Percentiles rank a stretch among this genome's conserved stretches.
phyloP scores from a whole-genome alignment of 345 rosid species.

The Murraya paniculata region DNA sequence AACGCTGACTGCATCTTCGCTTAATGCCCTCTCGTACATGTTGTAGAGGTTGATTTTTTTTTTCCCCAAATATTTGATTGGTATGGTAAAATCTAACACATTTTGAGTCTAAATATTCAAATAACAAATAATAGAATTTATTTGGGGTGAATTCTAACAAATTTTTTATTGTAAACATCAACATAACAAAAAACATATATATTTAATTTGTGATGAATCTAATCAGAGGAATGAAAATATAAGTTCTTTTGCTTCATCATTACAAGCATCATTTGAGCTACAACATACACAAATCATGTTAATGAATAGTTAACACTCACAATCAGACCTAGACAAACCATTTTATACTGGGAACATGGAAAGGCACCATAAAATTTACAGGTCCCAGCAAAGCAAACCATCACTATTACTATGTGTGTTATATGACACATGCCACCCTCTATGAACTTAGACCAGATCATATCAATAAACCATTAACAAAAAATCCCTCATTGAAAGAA shows the following conservation, averaged over 20 bases:
- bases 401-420: background rate
- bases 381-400: slow-evolving; percentile 27
- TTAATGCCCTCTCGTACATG: no score
- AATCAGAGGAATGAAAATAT: background rate
- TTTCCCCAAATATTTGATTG: no score
- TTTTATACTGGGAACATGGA: slow-evolving; percentile 16
- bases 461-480: background rate
- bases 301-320: slow-evolving; percentile 24
- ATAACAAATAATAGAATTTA: no score
- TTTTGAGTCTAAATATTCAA: no score
- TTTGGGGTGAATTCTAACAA: no score
- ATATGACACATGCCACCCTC: background rate
- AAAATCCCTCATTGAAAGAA: background rate
- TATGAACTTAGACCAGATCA: slow-evolving; percentile 1
- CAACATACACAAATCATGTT: slow-evolving; percentile 12
- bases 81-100: no score
- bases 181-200: no score
- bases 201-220: background rate
- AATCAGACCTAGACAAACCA: slow-evolving; percentile 14
- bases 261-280: background rate
- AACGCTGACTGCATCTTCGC: no score
- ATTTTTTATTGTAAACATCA: no score
- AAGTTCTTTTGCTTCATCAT: background rate
- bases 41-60: no score
- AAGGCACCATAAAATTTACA: slow-evolving; percentile 6